Percentiles rank a stretch among this genome's conserved stretches.
Evolutionary conservation across 331 rosid genomes (phyloP).

Genomic region (Telfairia occidentalis): DNA sequence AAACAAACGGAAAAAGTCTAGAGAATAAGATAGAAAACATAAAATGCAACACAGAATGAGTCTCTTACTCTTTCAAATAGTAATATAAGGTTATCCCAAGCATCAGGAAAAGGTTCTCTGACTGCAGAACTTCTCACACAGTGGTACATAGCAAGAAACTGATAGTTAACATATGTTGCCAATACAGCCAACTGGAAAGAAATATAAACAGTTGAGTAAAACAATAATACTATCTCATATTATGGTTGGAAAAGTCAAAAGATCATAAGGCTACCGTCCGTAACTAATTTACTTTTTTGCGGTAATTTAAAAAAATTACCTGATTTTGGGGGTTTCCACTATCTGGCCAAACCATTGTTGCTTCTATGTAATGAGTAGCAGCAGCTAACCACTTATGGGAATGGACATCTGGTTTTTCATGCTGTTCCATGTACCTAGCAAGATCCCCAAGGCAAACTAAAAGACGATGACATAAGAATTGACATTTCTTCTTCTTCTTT

Average conservation of each 20-base stretch:
- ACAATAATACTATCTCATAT: neutral
- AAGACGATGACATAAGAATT: conserved; percentile 79
- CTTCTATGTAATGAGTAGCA: conserved; percentile 77
- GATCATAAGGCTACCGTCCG: neutral
- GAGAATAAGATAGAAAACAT: neutral
- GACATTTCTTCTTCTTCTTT: conserved; percentile 43
- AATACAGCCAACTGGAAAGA: conserved; percentile 77
- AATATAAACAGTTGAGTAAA: neutral
- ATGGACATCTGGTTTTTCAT: conserved; percentile 44
- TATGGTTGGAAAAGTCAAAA: neutral
- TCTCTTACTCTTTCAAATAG: conserved; percentile 72
- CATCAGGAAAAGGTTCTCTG: conserved; percentile 90
- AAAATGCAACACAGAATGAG: conserved; percentile 1
- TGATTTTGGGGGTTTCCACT: conserved; percentile 97
- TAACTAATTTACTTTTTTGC: neutral
- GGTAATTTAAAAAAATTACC: conserved; percentile 26
- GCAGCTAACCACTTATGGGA: conserved; percentile 74
- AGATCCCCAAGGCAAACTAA: conserved; percentile 94
- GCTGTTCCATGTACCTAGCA: conserved; percentile 71
- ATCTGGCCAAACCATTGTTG: conserved; percentile 84
- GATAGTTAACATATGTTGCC: conserved; percentile 84
- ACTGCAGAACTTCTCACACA: conserved; percentile 86
- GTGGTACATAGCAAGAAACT: conserved; percentile 83
- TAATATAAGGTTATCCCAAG: conserved; percentile 63
- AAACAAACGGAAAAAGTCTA: neutral